Evolutionary conservation across 2,329 filamentous ascomycete species (phyloP).

Genomic region (Neocatenulostroma microsporum): DNA sequence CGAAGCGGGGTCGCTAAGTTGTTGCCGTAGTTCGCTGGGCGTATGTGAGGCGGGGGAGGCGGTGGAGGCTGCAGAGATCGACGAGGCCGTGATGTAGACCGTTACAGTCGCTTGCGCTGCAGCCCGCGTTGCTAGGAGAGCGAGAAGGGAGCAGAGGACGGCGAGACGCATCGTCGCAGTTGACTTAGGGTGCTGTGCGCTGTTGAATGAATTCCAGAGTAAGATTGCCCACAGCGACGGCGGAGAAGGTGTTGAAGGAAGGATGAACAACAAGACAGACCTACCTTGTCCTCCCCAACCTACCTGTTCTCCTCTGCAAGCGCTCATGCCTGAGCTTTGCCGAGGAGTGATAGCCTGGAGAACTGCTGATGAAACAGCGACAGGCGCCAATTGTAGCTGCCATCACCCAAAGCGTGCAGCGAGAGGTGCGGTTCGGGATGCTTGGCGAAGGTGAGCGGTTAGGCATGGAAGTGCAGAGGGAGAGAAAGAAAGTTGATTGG

Average conservation of each 20-base stretch:
- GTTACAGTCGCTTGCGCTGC: constrained; percentile 6
- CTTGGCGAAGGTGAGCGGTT: constrained; percentile 4
- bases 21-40: background rate
- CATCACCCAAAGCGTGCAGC: background rate
- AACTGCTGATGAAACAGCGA: background rate
- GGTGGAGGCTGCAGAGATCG: constrained; percentile 1
- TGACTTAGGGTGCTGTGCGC: background rate
- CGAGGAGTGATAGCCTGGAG: background rate
- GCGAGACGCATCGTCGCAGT: constrained; percentile 1
- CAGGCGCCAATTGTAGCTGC: constrained; percentile 3
- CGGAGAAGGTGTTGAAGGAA: background rate
- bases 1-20: too few relatives aligned
- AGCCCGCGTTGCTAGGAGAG: background rate
- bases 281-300: background rate
- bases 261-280: background rate
- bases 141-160: background rate
- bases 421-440: background rate
- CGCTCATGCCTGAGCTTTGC: background rate
- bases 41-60: background rate
- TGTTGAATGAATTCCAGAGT: background rate
- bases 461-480: background rate
- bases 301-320: background rate
- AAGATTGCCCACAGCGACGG: background rate
- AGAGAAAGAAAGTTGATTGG: background rate
- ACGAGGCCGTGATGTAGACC: constrained; percentile 4